Evolutionary conservation across 495 filamentous ascomycete genomes (phyloP).

Genomic region (Aspergillus homomorphus): DNA sequence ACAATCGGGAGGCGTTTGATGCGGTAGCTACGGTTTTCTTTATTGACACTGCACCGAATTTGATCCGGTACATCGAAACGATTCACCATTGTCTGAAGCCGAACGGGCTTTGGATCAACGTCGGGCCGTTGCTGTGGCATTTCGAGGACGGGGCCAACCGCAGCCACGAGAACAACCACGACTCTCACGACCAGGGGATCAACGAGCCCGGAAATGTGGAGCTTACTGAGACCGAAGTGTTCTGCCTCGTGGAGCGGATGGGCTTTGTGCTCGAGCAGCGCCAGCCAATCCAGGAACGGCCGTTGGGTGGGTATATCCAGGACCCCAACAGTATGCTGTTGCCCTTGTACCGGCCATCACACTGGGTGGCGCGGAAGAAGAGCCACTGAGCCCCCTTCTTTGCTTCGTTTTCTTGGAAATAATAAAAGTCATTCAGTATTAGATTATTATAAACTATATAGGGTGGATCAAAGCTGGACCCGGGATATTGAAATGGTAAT

Average conservation of each 20-base stretch:
- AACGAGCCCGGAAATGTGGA: slow-evolving; percentile 83
- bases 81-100: slow-evolving; percentile 73
- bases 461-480: neutral
- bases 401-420: neutral
- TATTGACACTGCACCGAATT: slow-evolving; percentile 92
- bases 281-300: slow-evolving; percentile 41
- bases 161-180: slow-evolving; percentile 19
- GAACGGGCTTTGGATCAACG: slow-evolving; percentile 81
- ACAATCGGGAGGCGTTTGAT: slow-evolving; percentile 62
- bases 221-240: slow-evolving; percentile 81
- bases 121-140: slow-evolving; percentile 91
- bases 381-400: neutral
- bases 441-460: neutral
- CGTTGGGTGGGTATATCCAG: slow-evolving; percentile 75
- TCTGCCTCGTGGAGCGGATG: slow-evolving; percentile 66
- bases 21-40: slow-evolving; percentile 91
- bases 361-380: slow-evolving; percentile 81
- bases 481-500: slow-evolving; percentile 3
- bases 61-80: slow-evolving; percentile 83
- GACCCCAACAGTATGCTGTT: slow-evolving; percentile 81
- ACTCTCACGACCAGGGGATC: slow-evolving; percentile 48
- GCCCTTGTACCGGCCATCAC: slow-evolving; percentile 69
- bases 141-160: slow-evolving; percentile 58
- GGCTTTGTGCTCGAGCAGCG: slow-evolving; percentile 69
- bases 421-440: neutral